phyloP scores from a whole-genome alignment of 2,329 filamentous ascomycete genomes.

The Zasmidium angulare region DNA sequence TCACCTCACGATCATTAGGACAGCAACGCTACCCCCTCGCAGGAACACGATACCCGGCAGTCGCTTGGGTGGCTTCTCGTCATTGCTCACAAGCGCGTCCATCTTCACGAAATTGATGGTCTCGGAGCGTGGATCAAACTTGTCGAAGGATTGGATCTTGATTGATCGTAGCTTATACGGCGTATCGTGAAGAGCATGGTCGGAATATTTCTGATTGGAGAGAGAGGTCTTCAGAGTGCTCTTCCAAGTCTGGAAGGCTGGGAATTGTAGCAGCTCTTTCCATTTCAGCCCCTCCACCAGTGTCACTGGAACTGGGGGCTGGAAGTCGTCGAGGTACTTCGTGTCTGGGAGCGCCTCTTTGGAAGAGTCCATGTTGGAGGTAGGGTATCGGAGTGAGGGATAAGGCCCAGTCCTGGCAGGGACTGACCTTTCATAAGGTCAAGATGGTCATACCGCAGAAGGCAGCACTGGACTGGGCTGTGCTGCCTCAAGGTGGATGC shows the following conservation, averaged over 20 bases:
- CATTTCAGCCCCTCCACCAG: neutral
- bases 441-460: too few species aligned
- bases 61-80: neutral
- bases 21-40: neutral
- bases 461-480: too few species aligned
- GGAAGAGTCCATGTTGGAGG: too few species aligned
- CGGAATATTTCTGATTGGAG: neutral
- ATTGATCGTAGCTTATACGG: neutral
- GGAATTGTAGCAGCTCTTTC: neutral
- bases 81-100: neutral
- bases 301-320: neutral
- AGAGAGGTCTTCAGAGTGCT: neutral
- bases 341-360: too few species aligned
- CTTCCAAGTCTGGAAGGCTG: neutral
- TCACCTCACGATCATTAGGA: neutral
- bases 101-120: neutral
- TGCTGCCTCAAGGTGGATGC: too few species aligned
- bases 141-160: neutral
- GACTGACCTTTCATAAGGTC: too few species aligned
- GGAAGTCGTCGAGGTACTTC: too few species aligned
- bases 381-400: too few species aligned
- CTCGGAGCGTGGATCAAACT: neutral
- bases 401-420: too few species aligned
- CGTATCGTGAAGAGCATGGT: neutral
- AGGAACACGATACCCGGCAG: neutral